These are phyloP conservation scores for Inosperma sp. DNA, from an alignment of 768 basidiomycete genomes.

Conservation along the genomic window DNA sequence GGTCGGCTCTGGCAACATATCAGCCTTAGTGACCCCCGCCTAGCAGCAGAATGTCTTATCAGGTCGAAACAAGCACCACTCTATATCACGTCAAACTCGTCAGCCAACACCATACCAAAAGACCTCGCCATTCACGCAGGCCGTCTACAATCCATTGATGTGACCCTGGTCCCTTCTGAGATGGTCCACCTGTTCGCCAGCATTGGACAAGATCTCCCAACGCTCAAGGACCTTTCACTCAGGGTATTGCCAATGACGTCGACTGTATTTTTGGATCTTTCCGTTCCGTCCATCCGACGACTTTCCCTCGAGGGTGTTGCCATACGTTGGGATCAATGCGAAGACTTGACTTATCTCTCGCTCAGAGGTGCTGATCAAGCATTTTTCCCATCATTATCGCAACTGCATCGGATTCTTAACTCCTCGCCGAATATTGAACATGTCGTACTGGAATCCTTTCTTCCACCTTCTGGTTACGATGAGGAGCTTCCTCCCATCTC, in stretches of 20 bases:
- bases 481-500: conserved; percentile 26
- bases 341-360: conserved; percentile 30
- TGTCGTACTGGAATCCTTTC: conserved; percentile 31
- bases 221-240: conserved; percentile 32
- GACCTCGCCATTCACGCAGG: conserved; percentile 27
- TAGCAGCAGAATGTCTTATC: conserved; percentile 32
- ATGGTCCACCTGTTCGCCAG: conserved; percentile 29
- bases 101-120: conserved; percentile 24
- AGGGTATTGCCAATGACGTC: conserved; percentile 28
- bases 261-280: conserved; percentile 22
- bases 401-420: conserved; percentile 31
- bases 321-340: conserved; percentile 32
- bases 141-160: conserved; percentile 32
- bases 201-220: conserved; percentile 23
- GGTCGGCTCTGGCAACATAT: conserved; percentile 38
- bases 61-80: conserved; percentile 35
- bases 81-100: conserved; percentile 30
- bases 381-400: conserved; percentile 30
- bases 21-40: conserved; percentile 32
- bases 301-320: conserved; percentile 34
- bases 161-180: conserved; percentile 34
- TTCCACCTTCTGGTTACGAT: too few relatives aligned
- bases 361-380: conserved; percentile 30
- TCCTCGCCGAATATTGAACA: conserved; percentile 33
- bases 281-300: conserved; percentile 29